Conservation (phyloP, 139 green algal species). For the Chlorella ohadii region DNA sequence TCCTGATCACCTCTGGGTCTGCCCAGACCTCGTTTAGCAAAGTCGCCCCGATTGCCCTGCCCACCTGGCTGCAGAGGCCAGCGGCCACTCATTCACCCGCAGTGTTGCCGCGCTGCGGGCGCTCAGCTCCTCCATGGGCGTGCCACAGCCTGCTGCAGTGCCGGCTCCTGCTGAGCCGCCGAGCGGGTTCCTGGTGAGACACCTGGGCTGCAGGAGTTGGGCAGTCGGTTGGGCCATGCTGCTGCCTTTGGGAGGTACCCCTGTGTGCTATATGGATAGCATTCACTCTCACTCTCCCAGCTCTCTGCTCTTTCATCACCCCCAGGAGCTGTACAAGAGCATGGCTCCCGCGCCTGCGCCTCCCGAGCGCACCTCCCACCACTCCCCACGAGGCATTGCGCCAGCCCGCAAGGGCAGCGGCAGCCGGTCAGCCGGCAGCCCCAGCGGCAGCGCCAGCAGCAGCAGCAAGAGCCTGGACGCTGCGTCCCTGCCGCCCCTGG, state of each 20-base stretch:
- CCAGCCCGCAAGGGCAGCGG: not conserved
- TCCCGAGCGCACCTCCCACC: not conserved
- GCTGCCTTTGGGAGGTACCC: too few relatives aligned
- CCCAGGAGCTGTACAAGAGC: slow-evolving; percentile 20
- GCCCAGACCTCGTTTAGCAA: too few relatives aligned
- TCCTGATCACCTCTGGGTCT: too few relatives aligned
- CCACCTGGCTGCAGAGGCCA: not conserved
- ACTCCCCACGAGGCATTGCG: not conserved
- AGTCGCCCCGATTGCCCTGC: too few relatives aligned
- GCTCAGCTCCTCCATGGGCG: not conserved
- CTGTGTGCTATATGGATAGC: too few relatives aligned
- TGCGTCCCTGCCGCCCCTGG: not conserved
- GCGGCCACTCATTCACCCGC: not conserved
- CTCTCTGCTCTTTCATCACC: not conserved
- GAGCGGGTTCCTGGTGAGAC: slow-evolving; percentile 1
- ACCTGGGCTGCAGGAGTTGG: too few relatives aligned
- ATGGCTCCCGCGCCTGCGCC: not conserved
- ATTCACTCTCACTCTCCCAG: not conserved
- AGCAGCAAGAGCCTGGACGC: not conserved
- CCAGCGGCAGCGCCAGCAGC: not conserved
- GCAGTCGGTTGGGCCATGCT: too few relatives aligned
- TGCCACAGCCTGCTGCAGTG: not conserved
- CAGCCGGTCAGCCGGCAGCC: too few relatives aligned
- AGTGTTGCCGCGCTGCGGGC: not conserved
- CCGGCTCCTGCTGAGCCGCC: not conserved